phyloP scores from a whole-genome alignment of 2,329 filamentous ascomycete species.

The Raffaelea arxii region DNA sequence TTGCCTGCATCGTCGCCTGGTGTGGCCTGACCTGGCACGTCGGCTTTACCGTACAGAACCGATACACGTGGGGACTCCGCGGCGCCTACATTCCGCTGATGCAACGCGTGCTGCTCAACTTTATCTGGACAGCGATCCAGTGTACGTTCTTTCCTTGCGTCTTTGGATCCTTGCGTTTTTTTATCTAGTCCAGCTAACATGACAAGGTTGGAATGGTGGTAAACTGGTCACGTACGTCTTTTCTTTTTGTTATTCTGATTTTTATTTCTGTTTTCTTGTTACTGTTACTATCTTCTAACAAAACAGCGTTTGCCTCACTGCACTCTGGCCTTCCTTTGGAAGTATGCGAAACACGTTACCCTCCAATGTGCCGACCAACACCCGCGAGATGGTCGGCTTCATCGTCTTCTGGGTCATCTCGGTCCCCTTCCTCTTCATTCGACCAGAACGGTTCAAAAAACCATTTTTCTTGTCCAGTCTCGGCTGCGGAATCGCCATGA shows the following conservation, averaged over 20 bases:
- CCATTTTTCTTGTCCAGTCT: constrained; percentile 20
- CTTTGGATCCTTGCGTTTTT: too few species aligned
- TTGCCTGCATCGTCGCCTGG: constrained; percentile 35
- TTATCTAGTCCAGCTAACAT: too few species aligned
- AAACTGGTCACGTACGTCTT: too few species aligned
- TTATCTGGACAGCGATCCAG: constrained; percentile 39
- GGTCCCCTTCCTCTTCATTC: constrained; percentile 31
- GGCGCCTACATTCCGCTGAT: constrained; percentile 37
- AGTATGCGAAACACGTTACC: constrained; percentile 16
- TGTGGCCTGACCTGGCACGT: constrained; percentile 39
- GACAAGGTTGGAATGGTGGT: too few species aligned
- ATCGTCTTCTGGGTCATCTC: constrained; percentile 18
- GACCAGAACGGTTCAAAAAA: constrained; percentile 27
- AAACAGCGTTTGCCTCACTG: constrained; percentile 22
- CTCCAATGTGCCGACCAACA: constrained; percentile 16
- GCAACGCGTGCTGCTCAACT: constrained; percentile 37
- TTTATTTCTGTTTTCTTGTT: too few species aligned
- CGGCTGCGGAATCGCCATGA: constrained; percentile 20
- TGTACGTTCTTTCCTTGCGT: too few species aligned
- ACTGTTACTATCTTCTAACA: too few species aligned
- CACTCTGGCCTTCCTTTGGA: constrained; percentile 18
- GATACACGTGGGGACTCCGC: constrained; percentile 38
- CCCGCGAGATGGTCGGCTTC: constrained; percentile 24
- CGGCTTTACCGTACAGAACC: constrained; percentile 38
- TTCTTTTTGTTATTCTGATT: too few species aligned